Evolutionary conservation across 805 yeast genomes (phyloP).

Genomic region (Metschnikowia cerradonensis): DNA sequence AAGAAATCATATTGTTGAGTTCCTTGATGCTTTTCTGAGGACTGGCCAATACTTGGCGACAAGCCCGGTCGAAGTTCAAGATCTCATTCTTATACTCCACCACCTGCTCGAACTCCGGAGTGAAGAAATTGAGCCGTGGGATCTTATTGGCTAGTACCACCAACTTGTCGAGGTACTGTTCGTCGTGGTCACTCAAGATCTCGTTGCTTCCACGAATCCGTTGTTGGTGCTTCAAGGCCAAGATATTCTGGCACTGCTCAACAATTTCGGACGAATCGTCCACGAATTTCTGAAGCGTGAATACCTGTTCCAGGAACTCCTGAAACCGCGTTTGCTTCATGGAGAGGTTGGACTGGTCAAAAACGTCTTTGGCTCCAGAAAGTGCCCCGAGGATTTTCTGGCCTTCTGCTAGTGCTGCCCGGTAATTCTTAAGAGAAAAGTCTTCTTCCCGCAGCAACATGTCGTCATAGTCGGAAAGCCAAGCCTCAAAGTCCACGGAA

Average conservation of each 20-base stretch:
- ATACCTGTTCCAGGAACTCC: constrained; percentile 21
- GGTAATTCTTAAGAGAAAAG: constrained; percentile 46
- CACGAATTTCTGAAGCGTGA: constrained; percentile 40
- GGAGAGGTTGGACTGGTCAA: constrained; percentile 7
- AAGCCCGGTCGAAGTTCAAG: constrained; percentile 46
- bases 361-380: constrained; percentile 21
- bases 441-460: constrained; percentile 37
- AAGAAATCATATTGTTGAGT: constrained; percentile 47
- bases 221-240: constrained; percentile 50
- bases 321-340: constrained; percentile 5
- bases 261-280: constrained; percentile 47
- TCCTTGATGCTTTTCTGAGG: constrained; percentile 38
- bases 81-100: constrained; percentile 51
- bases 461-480: constrained; percentile 47
- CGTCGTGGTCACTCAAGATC: constrained; percentile 21
- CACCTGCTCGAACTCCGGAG: constrained; percentile 59
- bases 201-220: constrained; percentile 35
- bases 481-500: constrained; percentile 45
- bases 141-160: constrained; percentile 32
- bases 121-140: constrained; percentile 46
- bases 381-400: constrained; percentile 45
- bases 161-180: constrained; percentile 9
- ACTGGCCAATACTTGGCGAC: constrained; percentile 35
- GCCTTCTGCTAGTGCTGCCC: constrained; percentile 49
- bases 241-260: constrained; percentile 50